Evolutionary conservation across 2,329 filamentous ascomycete species (phyloP).

Genomic region (Penicillium palitans): DNA sequence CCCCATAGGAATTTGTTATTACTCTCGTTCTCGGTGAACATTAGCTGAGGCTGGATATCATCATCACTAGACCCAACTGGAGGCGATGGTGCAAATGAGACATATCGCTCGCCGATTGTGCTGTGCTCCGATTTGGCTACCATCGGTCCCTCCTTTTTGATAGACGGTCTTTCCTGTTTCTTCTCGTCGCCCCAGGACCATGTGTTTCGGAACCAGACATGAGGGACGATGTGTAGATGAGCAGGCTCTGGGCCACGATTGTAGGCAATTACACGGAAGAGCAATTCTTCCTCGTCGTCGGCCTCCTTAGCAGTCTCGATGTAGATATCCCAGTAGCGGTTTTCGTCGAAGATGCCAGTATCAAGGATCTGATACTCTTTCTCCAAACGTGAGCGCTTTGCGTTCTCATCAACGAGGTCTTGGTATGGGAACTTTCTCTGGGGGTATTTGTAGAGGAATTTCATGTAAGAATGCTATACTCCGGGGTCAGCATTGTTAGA

Average conservation of each 20-base stretch:
- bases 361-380: conserved; percentile 90
- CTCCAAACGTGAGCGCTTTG: conserved; percentile 70
- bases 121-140: conserved; percentile 75
- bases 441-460: conserved; percentile 96
- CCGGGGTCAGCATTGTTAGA: background rate
- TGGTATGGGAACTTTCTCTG: conserved; percentile 91
- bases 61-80: conserved; percentile 75
- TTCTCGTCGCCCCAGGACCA: conserved; percentile 90
- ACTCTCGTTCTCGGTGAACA: conserved; percentile 96
- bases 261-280: conserved; percentile 95
- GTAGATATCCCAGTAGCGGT: conserved; percentile 94
- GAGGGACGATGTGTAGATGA: conserved; percentile 88
- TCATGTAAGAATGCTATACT: conserved; percentile 92
- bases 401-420: conserved; percentile 82
- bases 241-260: conserved; percentile 89
- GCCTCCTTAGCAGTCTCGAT: conserved; percentile 94
- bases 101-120: conserved; percentile 77
- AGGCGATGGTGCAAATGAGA: conserved; percentile 85
- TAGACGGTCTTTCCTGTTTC: conserved; percentile 74
- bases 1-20: conserved; percentile 77
- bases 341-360: conserved; percentile 82
- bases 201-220: conserved; percentile 96
- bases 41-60: conserved; percentile 78
- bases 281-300: conserved; percentile 85
- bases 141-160: conserved; percentile 65